Evolutionary conservation across 2,329 filamentous ascomycete species (phyloP), one percentile per base, ranked within the genome.

Genomic region (Stenocarpella maydis): DNA sequence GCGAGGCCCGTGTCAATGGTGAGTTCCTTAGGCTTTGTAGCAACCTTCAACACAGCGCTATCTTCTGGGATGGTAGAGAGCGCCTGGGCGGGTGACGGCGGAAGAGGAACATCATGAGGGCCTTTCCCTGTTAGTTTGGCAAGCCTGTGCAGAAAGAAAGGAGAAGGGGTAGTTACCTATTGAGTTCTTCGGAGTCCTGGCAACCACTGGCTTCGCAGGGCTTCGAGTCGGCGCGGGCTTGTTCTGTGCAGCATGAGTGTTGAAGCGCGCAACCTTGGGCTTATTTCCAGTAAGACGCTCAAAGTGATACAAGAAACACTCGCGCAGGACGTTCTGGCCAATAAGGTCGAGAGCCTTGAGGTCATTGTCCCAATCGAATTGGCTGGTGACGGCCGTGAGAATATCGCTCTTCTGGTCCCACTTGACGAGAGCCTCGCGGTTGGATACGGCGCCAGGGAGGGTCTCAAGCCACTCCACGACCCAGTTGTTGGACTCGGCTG

Each of bases 401-500:
- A 69, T 63, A 34, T 71, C 70, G 5, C 39, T 21, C 21, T 39
- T 45, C 41, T 47, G 49, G 24, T 71, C 28, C 70, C 70, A 71
- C 26, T 37, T 45, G 31, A 52, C 28, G 10, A 71, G 64, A 26
- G 28, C 15, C n/a, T 65, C 63, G 15, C 58, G 68, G 31, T 71
- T 70, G 68, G 60, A 55, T 14, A 37, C 37, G 24, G 52, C 34
- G 19, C 52, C 39, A 45, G 60, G 60, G 14, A 66, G 43, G 24
- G 8, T n/a, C 9, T 55, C 41, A 24, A 67, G 70, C 68, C 73
- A 72, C n/a, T 41, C 17, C 49, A 75, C 70, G 14, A 78, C 68
- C 43, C 70, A 53, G 34, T 24, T 24, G 21, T 67, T 43, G 41
- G 80, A 74, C 28, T 80, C 69, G 31, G 76, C 41, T 19, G 77